phyloP scores from a whole-genome alignment of 257 asterid genomes.

The Mentha longifolia region DNA sequence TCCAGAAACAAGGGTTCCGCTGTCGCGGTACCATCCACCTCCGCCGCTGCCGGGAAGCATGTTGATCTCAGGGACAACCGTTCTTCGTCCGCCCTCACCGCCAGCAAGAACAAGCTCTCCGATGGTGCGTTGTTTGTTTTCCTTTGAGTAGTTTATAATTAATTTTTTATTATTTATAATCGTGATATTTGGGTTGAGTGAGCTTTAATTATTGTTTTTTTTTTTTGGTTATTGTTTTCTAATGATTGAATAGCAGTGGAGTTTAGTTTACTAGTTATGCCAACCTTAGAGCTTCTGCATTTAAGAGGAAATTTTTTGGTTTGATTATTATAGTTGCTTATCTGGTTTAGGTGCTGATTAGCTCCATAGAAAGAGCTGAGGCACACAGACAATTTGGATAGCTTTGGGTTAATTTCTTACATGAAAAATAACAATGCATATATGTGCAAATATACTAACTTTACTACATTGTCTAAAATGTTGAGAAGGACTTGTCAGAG shows the following conservation, averaged over 20 bases:
- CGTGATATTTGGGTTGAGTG: background rate
- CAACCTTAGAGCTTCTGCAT: constrained; percentile 17
- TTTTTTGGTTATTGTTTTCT: constrained; percentile 5
- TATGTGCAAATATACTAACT: background rate
- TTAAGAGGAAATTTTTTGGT: background rate
- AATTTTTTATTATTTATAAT: background rate
- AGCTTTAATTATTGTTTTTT: background rate
- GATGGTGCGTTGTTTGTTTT: constrained; percentile 52
- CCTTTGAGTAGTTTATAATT: background rate
- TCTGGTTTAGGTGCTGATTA: constrained; percentile 16
- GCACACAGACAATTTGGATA: background rate
- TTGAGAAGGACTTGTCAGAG: background rate
- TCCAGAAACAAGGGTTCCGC: constrained; percentile 72
- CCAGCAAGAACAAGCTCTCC: constrained; percentile 70
- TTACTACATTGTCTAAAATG: background rate
- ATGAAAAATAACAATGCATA: background rate
- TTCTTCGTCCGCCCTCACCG: constrained; percentile 48
- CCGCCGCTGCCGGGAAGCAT: constrained; percentile 59
- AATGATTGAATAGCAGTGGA: constrained; percentile 11
- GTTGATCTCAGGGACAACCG: constrained; percentile 61
- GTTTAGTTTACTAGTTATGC: constrained; percentile 4
- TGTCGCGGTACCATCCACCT: constrained; percentile 59
- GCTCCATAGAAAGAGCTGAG: background rate
- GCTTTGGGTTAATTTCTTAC: background rate
- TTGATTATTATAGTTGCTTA: constrained; percentile 13